phyloP scores from a whole-genome alignment of 108 stramenopile genomes.

The Nitzschia sp. region DNA sequence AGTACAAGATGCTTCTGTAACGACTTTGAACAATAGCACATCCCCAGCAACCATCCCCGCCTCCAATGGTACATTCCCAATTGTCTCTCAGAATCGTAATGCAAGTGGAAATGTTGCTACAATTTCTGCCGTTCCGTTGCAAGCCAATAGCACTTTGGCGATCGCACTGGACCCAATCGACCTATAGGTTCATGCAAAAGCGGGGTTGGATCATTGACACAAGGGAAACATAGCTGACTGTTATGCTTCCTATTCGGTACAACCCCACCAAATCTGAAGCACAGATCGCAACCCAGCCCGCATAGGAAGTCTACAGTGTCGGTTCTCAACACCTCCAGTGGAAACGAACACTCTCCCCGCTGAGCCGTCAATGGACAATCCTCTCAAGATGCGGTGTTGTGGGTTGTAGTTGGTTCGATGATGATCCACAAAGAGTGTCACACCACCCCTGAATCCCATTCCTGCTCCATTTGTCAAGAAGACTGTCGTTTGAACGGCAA shows the following conservation, averaged over 20 bases:
- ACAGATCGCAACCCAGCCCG: slow-evolving; percentile 45
- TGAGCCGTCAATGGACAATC: slow-evolving; percentile 41
- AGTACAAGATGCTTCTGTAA: too few relatives aligned
- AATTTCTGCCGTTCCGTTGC: too few relatives aligned
- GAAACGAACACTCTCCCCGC: slow-evolving; percentile 46
- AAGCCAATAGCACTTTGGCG: too few relatives aligned
- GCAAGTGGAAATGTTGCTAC: too few relatives aligned
- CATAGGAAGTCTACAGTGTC: slow-evolving; percentile 45
- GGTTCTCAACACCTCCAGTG: slow-evolving; percentile 53
- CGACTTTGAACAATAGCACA: too few relatives aligned
- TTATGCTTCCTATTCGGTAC: slow-evolving; percentile 1
- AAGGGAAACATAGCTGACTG: too few relatives aligned
- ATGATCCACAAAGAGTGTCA: slow-evolving; percentile 42
- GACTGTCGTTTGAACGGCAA: slow-evolving; percentile 50
- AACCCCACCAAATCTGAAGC: slow-evolving; percentile 66
- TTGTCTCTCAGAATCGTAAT: too few relatives aligned
- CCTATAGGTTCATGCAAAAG: too few relatives aligned
- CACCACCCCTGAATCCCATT: slow-evolving; percentile 40
- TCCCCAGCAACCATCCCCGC: too few relatives aligned
- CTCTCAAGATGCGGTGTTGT: slow-evolving; percentile 32
- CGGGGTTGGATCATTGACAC: too few relatives aligned
- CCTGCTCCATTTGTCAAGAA: slow-evolving; percentile 44
- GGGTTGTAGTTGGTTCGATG: slow-evolving; percentile 34
- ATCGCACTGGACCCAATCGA: too few relatives aligned
- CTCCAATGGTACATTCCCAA: too few relatives aligned